These are phyloP conservation scores for Chaetomium fimeti DNA, from an alignment of 495 filamentous ascomycete species.

Conservation along the genomic window DNA sequence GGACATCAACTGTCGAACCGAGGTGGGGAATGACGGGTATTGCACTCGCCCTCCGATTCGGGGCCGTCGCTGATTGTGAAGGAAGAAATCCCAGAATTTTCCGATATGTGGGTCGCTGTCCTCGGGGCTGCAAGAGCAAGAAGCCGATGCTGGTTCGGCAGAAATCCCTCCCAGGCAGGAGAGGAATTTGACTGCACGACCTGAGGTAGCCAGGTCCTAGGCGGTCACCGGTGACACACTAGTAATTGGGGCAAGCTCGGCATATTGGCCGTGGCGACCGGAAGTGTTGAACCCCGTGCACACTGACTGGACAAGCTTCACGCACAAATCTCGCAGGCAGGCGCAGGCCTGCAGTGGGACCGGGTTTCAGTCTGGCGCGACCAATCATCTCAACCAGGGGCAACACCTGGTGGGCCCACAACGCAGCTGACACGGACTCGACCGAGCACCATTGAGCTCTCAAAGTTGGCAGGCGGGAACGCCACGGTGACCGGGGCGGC, in stretches of 20 bases:
- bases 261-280: background rate
- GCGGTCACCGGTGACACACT: background rate
- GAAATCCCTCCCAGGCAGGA: too few relatives aligned
- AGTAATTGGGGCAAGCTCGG: background rate
- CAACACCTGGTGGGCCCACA: background rate
- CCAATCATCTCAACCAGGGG: background rate
- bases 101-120: background rate
- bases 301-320: constrained; percentile 27
- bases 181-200: too few relatives aligned
- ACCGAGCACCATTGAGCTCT: too few relatives aligned
- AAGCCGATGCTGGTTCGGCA: background rate
- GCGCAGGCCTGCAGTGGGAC: background rate
- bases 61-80: too few relatives aligned
- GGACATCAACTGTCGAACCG: too few relatives aligned
- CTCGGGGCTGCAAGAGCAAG: constrained; percentile 23
- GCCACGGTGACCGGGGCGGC: too few relatives aligned
- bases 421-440: background rate
- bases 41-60: too few relatives aligned
- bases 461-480: too few relatives aligned
- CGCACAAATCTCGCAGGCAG: constrained; percentile 33
- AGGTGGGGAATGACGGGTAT: too few relatives aligned
- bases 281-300: background rate
- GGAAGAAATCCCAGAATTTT: too few relatives aligned
- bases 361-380: background rate
- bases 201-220: too few relatives aligned